Evolutionary conservation across 371 early-diverging fungal genomes (phyloP).

Genomic region (Synchytrium microbalum): DNA sequence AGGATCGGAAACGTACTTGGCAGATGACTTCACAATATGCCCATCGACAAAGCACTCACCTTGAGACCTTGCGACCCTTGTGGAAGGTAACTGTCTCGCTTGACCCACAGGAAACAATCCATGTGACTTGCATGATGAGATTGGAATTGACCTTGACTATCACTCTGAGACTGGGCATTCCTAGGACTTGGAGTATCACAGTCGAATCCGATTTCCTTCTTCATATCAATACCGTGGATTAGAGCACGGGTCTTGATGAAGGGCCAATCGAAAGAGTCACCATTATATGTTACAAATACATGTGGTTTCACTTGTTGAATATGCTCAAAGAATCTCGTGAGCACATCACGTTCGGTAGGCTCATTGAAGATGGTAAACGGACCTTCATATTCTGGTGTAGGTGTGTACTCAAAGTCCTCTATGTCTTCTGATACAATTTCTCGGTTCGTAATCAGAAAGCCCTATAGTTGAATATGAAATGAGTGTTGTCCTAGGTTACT

Average conservation of each 20-base stretch:
- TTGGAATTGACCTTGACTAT: slow-evolving; percentile 81
- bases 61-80: slow-evolving; percentile 96
- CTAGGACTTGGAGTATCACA: no score
- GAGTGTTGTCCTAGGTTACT: slow-evolving; percentile 10
- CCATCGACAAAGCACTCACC: slow-evolving; percentile 14
- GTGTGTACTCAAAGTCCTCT: slow-evolving; percentile 96
- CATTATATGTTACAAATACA: slow-evolving; percentile 98
- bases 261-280: slow-evolving; percentile 99
- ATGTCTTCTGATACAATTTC: slow-evolving; percentile 96
- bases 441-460: slow-evolving; percentile 96
- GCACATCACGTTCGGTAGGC: slow-evolving; percentile 60
- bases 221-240: slow-evolving; percentile 76
- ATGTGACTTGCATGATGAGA: slow-evolving; percentile 87
- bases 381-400: slow-evolving; percentile 93
- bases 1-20: not conserved
- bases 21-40: not conserved
- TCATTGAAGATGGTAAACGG: slow-evolving; percentile 98
- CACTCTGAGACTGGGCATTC: no score
- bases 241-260: slow-evolving; percentile 89
- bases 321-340: slow-evolving; percentile 82
- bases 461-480: slow-evolving; percentile 40
- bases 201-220: slow-evolving; percentile 78
- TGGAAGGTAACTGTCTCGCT: slow-evolving; percentile 98
- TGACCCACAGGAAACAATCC: slow-evolving; percentile 99
- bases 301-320: slow-evolving; percentile 83